Evolutionary conservation across 108 stramenopile genomes (phyloP).

Genomic region (Fragilariopsis cylindrus): DNA sequence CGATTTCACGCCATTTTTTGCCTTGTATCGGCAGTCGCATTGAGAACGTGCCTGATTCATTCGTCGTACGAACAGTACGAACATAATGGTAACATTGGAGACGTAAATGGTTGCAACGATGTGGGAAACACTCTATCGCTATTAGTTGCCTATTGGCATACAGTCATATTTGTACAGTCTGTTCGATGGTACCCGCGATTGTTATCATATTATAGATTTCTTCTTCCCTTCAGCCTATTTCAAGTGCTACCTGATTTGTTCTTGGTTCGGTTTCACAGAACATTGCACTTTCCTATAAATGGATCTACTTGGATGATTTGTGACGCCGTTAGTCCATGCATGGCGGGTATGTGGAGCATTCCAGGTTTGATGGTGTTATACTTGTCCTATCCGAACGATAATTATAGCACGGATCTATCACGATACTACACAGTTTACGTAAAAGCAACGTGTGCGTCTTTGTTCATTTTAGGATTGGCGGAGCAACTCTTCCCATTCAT

Average conservation of each 20-base stretch:
- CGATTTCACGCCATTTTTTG: not conserved
- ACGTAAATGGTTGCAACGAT: not conserved
- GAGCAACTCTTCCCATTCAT: constrained; percentile 6
- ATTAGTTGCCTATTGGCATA: not conserved
- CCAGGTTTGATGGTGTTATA: not conserved
- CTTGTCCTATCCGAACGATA: not conserved
- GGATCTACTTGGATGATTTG: constrained; percentile 2
- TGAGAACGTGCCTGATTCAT: not conserved
- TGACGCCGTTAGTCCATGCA: constrained; percentile 1
- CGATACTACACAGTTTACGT: not conserved
- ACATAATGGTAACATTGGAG: not conserved
- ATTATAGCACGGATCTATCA: not conserved
- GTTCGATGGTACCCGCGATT: not conserved
- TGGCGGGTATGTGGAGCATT: constrained; percentile 16
- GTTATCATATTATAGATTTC: constrained; percentile 7
- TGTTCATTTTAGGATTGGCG: not conserved
- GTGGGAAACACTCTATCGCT: not conserved
- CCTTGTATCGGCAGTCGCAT: not conserved
- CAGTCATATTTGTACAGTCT: not conserved
- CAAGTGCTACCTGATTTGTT: constrained; percentile 10
- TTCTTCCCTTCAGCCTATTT: not conserved
- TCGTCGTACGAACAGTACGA: not conserved
- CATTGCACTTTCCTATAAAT: not conserved
- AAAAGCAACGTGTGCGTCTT: not conserved
- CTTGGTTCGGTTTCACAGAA: not conserved